Percentiles rank a stretch among this genome's conserved stretches.
phyloP scores from a whole-genome alignment of 2,329 filamentous ascomycete genomes.

The Ophiosphaerella herpotricha region DNA sequence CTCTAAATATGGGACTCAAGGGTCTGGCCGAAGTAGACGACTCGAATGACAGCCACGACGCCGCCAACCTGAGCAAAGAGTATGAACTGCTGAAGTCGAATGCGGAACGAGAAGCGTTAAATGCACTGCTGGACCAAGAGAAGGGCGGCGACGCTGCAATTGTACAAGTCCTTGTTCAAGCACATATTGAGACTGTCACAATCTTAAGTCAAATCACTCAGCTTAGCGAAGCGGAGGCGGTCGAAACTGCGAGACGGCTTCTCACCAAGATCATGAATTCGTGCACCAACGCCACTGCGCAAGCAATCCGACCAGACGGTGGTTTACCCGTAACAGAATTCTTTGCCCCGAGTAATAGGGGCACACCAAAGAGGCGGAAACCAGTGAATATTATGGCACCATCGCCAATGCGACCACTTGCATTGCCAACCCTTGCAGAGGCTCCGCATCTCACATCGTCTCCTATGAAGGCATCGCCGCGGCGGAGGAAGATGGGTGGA shows the following conservation, averaged over 20 bases:
- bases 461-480: slow-evolving; percentile 78
- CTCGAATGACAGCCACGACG: slow-evolving; percentile 67
- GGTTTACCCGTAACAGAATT: slow-evolving; percentile 64
- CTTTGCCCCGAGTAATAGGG: slow-evolving; percentile 71
- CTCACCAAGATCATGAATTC: slow-evolving; percentile 78
- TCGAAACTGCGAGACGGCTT: slow-evolving; percentile 76
- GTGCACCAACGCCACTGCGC: slow-evolving; percentile 74
- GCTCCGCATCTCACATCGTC: slow-evolving; percentile 56
- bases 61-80: slow-evolving; percentile 75
- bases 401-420: slow-evolving; percentile 52
- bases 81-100: slow-evolving; percentile 83
- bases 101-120: slow-evolving; percentile 78
- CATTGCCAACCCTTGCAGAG: slow-evolving; percentile 37
- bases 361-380: slow-evolving; percentile 76
- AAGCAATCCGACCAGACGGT: slow-evolving; percentile 90
- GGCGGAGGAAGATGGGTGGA: slow-evolving; percentile 68
- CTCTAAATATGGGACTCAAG: slow-evolving; percentile 80
- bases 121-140: slow-evolving; percentile 81
- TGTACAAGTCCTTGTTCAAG: slow-evolving; percentile 81
- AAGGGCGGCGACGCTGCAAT: slow-evolving; percentile 76
- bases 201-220: slow-evolving; percentile 80
- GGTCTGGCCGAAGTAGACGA: slow-evolving; percentile 75
- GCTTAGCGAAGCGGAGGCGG: slow-evolving; percentile 82
- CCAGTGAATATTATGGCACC: slow-evolving; percentile 52
- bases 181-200: slow-evolving; percentile 89